phyloP scores from a whole-genome alignment of 805 yeast genomes.

The Wickerhamomyces bisporus region DNA sequence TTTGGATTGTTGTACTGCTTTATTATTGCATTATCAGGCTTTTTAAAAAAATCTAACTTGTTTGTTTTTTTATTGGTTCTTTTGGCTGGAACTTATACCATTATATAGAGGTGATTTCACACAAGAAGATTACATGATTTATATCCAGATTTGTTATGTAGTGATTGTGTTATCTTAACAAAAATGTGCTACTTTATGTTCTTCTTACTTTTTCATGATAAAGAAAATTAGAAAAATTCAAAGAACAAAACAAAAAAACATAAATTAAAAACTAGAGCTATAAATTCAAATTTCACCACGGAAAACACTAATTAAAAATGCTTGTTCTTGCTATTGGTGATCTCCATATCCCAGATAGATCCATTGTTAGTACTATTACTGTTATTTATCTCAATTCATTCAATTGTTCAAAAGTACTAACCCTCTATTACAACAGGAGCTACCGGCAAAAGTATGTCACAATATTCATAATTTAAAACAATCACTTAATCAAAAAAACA shows the following conservation, averaged over 20 bases:
- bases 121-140: background rate
- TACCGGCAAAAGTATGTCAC: constrained; percentile 36
- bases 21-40: no score
- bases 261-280: background rate
- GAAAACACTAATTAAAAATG: constrained; percentile 33
- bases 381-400: constrained; percentile 5
- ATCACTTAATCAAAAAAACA: background rate
- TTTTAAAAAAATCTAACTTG: no score
- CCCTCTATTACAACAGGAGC: constrained; percentile 28
- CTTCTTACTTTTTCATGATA: no score
- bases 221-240: background rate
- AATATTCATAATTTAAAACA: background rate
- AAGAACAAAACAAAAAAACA: background rate
- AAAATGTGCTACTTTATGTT: no score
- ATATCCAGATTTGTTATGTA: no score
- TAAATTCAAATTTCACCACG: background rate
- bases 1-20: no score
- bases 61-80: no score
- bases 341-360: constrained; percentile 83
- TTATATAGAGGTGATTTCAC: background rate
- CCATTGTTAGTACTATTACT: constrained; percentile 46
- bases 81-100: background rate
- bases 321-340: constrained; percentile 82
- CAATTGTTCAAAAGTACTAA: constrained; percentile 6
- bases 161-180: no score